These are phyloP conservation scores for Penicillium frequentans DNA, from an alignment of 2,329 filamentous ascomycete species.

Conservation along the genomic window DNA sequence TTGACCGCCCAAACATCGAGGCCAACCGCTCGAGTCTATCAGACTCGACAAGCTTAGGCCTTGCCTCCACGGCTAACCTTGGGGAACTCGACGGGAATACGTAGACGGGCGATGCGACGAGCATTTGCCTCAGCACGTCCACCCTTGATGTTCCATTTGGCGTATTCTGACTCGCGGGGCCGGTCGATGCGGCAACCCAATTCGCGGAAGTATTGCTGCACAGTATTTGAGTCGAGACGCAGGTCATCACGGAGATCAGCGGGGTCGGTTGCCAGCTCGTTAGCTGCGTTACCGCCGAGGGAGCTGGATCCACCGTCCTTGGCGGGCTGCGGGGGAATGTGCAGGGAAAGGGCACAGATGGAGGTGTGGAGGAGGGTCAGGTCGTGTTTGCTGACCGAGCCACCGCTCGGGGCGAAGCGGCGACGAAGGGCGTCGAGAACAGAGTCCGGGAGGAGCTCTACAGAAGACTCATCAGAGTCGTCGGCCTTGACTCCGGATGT, in stretches of 20 bases:
- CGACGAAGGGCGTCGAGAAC: slow-evolving; percentile 43
- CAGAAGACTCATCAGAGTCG: slow-evolving; percentile 11
- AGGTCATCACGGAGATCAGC: slow-evolving; percentile 48
- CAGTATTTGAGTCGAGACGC: slow-evolving; percentile 35
- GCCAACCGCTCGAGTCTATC: slow-evolving; percentile 3
- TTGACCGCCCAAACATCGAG: slow-evolving; percentile 3
- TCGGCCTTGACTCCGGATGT: slow-evolving; percentile 20
- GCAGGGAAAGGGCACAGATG: slow-evolving; percentile 47
- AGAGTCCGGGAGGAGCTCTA: slow-evolving; percentile 34
- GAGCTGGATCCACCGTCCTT: slow-evolving; percentile 37
- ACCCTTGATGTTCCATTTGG: slow-evolving; percentile 52
- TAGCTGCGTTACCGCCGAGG: slow-evolving; percentile 36
- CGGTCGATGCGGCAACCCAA: slow-evolving; percentile 47
- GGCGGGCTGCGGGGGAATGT: slow-evolving; percentile 45
- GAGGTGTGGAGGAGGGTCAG: slow-evolving; percentile 46
- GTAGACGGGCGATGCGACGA: slow-evolving; percentile 65
- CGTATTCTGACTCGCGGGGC: slow-evolving; percentile 42
- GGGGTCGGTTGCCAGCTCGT: slow-evolving; percentile 45
- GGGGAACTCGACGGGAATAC: slow-evolving; percentile 79
- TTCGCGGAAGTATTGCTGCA: slow-evolving; percentile 46
- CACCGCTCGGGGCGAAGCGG: slow-evolving; percentile 41
- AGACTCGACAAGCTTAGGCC: slow-evolving; percentile 17
- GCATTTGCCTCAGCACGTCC: slow-evolving; percentile 59
- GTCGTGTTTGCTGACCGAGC: slow-evolving; percentile 38
- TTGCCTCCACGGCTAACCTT: slow-evolving; percentile 52